These are phyloP conservation scores for Coemansia sp. DNA, from an alignment of 192 early-diverging fungal genomes.

Conservation along the genomic window DNA sequence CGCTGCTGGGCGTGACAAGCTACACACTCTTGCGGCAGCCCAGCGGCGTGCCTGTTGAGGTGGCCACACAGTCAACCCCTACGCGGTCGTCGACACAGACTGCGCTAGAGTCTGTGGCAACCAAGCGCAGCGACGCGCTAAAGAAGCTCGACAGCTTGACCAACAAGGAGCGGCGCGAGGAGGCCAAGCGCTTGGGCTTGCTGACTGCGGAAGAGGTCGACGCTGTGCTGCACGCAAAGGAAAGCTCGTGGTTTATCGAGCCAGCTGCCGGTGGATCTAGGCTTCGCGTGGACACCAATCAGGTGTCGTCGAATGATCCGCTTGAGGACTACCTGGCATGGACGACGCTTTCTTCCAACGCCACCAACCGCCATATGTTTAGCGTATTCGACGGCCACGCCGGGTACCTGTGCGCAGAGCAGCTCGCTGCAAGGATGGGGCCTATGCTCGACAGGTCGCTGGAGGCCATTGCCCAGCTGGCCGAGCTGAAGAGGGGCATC, in stretches of 20 bases:
- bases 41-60: not conserved
- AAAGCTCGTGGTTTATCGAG: slow-evolving; percentile 31
- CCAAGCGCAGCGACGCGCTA: slow-evolving; percentile 29
- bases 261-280: not conserved
- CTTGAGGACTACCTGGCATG: slow-evolving; percentile 54
- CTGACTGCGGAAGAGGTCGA: slow-evolving; percentile 43
- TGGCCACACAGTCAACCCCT: not conserved
- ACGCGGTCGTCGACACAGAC: slow-evolving; percentile 6
- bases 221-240: slow-evolving; percentile 39
- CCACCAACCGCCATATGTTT: slow-evolving; percentile 31
- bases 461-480: slow-evolving; percentile 9
- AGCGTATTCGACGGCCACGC: slow-evolving; percentile 43
- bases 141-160: slow-evolving; percentile 30
- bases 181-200: slow-evolving; percentile 25
- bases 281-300: slow-evolving; percentile 27
- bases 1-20: slow-evolving; percentile 36
- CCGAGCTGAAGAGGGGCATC: not conserved
- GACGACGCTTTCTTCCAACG: slow-evolving; percentile 16
- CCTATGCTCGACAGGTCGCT: slow-evolving; percentile 42
- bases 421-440: slow-evolving; percentile 37
- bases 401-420: slow-evolving; percentile 36
- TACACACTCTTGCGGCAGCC: slow-evolving; percentile 43
- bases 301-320: slow-evolving; percentile 50
- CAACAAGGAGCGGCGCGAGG: slow-evolving; percentile 15
- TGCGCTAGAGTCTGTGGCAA: slow-evolving; percentile 38